Evolutionary conservation across 73 alveolate species (phyloP).

Genomic region (Paramecium sonneborni): DNA sequence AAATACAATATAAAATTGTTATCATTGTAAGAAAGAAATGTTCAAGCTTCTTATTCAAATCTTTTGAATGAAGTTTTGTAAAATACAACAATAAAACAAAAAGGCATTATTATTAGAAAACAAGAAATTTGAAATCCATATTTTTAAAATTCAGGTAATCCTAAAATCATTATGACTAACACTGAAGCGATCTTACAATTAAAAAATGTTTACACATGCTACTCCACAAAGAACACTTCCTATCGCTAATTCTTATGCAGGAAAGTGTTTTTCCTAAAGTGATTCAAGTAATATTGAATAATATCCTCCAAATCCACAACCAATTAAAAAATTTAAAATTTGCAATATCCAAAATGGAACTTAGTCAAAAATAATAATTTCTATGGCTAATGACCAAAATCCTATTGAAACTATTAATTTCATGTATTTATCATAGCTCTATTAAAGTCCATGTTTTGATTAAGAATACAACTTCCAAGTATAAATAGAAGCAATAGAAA

Average conservation of each 20-base stretch:
- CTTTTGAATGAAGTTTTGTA: background rate
- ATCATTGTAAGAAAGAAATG: background rate
- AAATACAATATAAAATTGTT: background rate
- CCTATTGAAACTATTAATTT: background rate
- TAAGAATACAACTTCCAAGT: background rate
- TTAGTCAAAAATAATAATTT: background rate
- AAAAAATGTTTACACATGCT: background rate
- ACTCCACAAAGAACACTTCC: background rate
- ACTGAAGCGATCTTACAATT: background rate
- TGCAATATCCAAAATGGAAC: background rate
- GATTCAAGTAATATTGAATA: constrained; percentile 7
- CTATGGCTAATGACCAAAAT: background rate
- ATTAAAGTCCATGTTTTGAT: background rate
- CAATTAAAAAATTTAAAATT: background rate
- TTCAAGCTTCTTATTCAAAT: background rate
- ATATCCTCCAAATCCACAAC: background rate
- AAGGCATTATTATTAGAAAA: background rate
- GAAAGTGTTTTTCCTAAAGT: background rate
- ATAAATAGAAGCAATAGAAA: background rate
- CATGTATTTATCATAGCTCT: background rate
- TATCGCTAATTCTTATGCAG: background rate
- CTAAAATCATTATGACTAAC: background rate
- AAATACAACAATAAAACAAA: background rate
- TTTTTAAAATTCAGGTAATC: background rate
- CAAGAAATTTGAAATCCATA: background rate